These are phyloP conservation scores for Plasmodium berghei DNA, from an alignment of 169 alveolate species.

Conservation along the genomic window DNA sequence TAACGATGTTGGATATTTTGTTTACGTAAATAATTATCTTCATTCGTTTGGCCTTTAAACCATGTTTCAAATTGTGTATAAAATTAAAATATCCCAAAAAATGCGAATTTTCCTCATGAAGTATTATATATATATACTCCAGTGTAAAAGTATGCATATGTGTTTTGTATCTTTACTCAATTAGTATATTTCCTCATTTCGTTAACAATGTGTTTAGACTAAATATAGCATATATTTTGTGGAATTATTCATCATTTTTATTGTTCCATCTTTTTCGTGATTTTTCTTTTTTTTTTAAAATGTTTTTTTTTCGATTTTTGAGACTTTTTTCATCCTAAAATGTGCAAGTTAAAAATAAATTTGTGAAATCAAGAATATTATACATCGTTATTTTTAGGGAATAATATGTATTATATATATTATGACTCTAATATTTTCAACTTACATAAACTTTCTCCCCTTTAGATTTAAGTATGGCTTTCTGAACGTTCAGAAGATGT, in stretches of 20 bases:
- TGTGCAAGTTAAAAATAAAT: background rate
- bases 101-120: no score
- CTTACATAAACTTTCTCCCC: slow-evolving; percentile 71
- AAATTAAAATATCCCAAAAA: background rate
- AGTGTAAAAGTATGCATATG: background rate
- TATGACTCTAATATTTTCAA: background rate
- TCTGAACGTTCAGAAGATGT: slow-evolving; percentile 30
- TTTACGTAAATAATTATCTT: slow-evolving; percentile 33
- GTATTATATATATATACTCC: no score
- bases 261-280: slow-evolving; percentile 36
- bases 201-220: background rate
- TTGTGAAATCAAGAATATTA: background rate
- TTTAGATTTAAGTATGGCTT: slow-evolving; percentile 44
- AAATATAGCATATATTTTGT: background rate
- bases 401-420: no score
- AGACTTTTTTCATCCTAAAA: slow-evolving; percentile 69
- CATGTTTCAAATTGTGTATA: background rate
- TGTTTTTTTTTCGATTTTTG: slow-evolving; percentile 38
- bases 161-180: background rate
- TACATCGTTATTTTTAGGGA: no score
- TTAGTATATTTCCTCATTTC: background rate
- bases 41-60: slow-evolving; percentile 58
- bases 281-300: slow-evolving; percentile 29
- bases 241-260: background rate
- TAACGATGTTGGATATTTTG: slow-evolving; percentile 46